Percentiles rank a stretch among this genome's conserved stretches.
Evolutionary conservation across 2,329 filamentous ascomycete genomes (phyloP).

Genomic region (Thelonectria blattea): DNA sequence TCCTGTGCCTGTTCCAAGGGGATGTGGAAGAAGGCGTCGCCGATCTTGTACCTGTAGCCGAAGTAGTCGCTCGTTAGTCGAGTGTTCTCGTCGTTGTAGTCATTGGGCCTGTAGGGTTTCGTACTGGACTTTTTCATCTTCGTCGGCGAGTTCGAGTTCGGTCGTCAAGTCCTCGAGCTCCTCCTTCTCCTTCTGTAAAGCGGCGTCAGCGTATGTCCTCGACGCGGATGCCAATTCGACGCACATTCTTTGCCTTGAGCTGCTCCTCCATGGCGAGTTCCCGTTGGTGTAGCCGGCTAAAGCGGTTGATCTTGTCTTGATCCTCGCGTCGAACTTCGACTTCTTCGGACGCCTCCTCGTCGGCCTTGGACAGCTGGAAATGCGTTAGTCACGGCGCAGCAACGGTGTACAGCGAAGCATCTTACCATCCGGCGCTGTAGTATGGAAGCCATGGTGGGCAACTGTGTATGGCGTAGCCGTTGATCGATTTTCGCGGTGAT

Average conservation of each 20-base stretch:
- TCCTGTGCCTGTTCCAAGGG: slow-evolving; percentile 85
- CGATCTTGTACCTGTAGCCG: slow-evolving; percentile 83
- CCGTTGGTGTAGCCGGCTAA: slow-evolving; percentile 91
- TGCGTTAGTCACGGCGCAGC: slow-evolving; percentile 19
- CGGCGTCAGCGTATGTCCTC: slow-evolving; percentile 28
- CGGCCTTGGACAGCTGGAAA: slow-evolving; percentile 85
- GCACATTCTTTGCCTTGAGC: slow-evolving; percentile 77
- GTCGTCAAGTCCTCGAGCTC: slow-evolving; percentile 91
- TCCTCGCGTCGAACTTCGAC: slow-evolving; percentile 95
- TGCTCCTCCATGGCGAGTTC: slow-evolving; percentile 81
- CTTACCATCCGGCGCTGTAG: slow-evolving; percentile 67
- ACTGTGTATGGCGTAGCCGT: slow-evolving; percentile 24
- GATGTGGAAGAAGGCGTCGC: slow-evolving; percentile 91
- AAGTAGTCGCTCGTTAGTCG: slow-evolving; percentile 17
- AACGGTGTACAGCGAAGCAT: neutral
- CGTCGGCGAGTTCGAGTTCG: slow-evolving; percentile 92
- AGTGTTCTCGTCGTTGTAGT: neutral
- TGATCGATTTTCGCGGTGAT: slow-evolving; percentile 25
- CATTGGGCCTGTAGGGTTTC: slow-evolving; percentile 42
- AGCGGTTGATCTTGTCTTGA: slow-evolving; percentile 98
- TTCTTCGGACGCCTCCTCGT: slow-evolving; percentile 84
- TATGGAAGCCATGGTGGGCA: slow-evolving; percentile 49
- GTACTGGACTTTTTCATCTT: slow-evolving; percentile 91
- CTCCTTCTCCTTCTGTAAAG: slow-evolving; percentile 90
- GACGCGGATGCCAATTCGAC: slow-evolving; percentile 36